A percentile compares a stretch with the other conserved stretches of the same genome.
Conservation (phyloP, 352 stramenopile species). For the Phytopythium montanum region DNA sequence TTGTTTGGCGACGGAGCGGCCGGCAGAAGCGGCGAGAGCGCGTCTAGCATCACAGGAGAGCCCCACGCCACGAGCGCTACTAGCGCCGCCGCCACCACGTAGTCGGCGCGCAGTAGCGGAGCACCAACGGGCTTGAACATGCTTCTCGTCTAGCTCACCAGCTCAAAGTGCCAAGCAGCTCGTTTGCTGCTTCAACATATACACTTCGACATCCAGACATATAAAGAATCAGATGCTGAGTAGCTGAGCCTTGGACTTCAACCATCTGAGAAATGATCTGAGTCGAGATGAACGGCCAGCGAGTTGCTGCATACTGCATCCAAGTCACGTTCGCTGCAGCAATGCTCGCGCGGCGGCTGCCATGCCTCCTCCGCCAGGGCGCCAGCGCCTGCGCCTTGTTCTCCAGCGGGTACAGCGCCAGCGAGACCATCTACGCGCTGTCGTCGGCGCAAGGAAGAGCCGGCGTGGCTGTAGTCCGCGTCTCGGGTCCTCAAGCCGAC, state of each 20-base stretch:
- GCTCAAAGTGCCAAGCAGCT: no score
- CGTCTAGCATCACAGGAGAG: constrained; percentile 17
- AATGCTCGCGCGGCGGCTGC: background rate
- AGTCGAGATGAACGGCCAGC: background rate
- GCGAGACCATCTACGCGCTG: constrained; percentile 90
- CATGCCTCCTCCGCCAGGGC: constrained; percentile 9
- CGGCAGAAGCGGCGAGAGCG: constrained; percentile 7
- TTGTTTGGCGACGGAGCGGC: constrained; percentile 28
- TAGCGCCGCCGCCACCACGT: constrained; percentile 21
- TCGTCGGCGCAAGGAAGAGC: constrained; percentile 83
- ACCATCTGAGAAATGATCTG: background rate
- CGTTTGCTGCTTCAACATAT: background rate
- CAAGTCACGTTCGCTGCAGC: no score
- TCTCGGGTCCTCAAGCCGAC: constrained; percentile 77
- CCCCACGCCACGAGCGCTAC: constrained; percentile 24
- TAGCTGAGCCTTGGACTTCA: background rate
- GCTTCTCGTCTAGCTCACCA: no score
- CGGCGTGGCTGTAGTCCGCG: constrained; percentile 86
- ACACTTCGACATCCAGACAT: no score
- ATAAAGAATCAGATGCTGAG: background rate
- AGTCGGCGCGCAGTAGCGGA: constrained; percentile 11
- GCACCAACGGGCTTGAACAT: background rate
- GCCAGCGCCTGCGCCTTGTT: constrained; percentile 15
- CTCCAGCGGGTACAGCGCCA: constrained; percentile 1
- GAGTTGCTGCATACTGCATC: background rate